Conservation (phyloP, 2,329 filamentous ascomycete genomes). For the Talaromyces verruculosus region DNA sequence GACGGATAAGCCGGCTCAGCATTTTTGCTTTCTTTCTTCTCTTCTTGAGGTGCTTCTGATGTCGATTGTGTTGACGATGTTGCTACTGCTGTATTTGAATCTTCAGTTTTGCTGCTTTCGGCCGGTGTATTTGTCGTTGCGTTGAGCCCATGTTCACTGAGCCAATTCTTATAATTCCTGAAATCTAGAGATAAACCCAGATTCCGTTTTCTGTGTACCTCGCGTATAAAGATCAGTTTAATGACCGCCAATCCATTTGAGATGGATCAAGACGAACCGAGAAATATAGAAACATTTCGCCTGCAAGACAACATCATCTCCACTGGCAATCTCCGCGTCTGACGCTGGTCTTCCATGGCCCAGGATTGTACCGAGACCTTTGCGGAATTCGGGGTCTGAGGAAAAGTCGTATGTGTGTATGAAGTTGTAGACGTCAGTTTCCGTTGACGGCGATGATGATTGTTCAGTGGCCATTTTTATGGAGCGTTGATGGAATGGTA, state of each 20-base stretch:
- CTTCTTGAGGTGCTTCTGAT: conserved; percentile 5
- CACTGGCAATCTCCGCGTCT: conserved; percentile 39
- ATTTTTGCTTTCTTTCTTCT: conserved; percentile 42
- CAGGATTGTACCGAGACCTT: conserved; percentile 49
- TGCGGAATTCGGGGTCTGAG: conserved; percentile 47
- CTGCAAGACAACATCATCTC: conserved; percentile 45
- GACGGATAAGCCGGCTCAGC: conserved; percentile 68
- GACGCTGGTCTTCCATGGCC: conserved; percentile 43
- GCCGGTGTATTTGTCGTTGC: neutral
- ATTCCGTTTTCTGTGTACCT: conserved; percentile 37
- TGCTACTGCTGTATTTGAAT: conserved; percentile 10
- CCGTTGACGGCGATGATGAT: neutral
- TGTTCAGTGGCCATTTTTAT: conserved; percentile 7
- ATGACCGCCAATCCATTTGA: neutral
- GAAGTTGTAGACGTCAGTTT: conserved; percentile 30
- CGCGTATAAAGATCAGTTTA: neutral
- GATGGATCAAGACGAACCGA: conserved; percentile 33
- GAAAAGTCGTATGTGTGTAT: conserved; percentile 44
- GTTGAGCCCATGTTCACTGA: conserved; percentile 28
- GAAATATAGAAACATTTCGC: conserved; percentile 53
- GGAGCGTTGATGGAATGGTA: neutral
- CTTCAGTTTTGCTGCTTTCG: neutral
- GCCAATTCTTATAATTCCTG: conserved; percentile 66
- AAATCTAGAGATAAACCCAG: conserved; percentile 58
- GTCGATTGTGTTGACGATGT: conserved; percentile 13